These are phyloP conservation scores for Globisporangium sylvaticum DNA, from an alignment of 352 stramenopile species.

Conservation along the genomic window DNA sequence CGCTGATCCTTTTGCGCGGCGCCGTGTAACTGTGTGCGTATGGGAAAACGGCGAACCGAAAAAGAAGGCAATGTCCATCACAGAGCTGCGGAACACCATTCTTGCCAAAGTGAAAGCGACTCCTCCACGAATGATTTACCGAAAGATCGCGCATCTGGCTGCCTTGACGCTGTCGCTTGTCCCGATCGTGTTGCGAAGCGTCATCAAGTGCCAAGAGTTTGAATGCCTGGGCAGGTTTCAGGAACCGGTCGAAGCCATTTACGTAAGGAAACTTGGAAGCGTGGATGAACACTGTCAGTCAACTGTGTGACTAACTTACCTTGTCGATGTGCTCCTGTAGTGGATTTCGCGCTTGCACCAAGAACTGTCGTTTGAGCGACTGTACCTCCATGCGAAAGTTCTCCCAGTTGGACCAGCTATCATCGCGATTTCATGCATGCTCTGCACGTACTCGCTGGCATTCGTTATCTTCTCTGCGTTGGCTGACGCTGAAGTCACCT, in stretches of 20 bases:
- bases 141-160: slow-evolving; percentile 59
- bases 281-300: background rate
- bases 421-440: slow-evolving; percentile 64
- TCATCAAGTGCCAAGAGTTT: slow-evolving; percentile 56
- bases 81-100: slow-evolving; percentile 77
- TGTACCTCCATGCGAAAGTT: slow-evolving; percentile 21
- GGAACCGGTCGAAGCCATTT: slow-evolving; percentile 41
- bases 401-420: slow-evolving; percentile 35
- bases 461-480: slow-evolving; percentile 72
- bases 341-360: slow-evolving; percentile 33
- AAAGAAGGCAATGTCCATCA: slow-evolving; percentile 79
- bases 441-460: slow-evolving; percentile 73
- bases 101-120: slow-evolving; percentile 79
- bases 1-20: slow-evolving; percentile 48
- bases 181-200: slow-evolving; percentile 44
- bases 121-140: slow-evolving; percentile 57
- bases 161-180: slow-evolving; percentile 56
- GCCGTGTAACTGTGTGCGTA: slow-evolving; percentile 71
- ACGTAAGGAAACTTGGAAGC: slow-evolving; percentile 14
- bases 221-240: slow-evolving; percentile 48
- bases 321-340: slow-evolving; percentile 8
- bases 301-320: background rate
- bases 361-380: slow-evolving; percentile 22
- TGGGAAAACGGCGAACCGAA: slow-evolving; percentile 66
- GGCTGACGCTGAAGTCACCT: slow-evolving; percentile 81